These are phyloP conservation scores for Ganoderma resinaceum DNA, from an alignment of 1,284 basidiomycete species.

Conservation along the genomic window DNA sequence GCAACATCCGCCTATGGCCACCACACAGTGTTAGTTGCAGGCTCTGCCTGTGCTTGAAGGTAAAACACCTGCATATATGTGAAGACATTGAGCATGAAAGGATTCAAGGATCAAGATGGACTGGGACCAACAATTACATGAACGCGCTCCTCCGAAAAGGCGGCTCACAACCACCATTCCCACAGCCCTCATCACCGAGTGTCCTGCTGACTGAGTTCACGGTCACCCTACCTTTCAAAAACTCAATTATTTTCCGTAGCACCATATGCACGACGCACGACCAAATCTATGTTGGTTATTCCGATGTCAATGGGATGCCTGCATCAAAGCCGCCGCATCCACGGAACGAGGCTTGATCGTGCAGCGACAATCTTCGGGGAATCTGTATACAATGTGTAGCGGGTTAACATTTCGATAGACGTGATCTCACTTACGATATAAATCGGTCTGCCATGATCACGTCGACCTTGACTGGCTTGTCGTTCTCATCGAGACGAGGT, in stretches of 20 bases:
- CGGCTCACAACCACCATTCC: too few species aligned
- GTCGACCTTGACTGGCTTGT: background rate
- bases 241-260: background rate
- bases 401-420: background rate
- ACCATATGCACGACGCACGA: background rate
- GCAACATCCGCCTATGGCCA: too few species aligned
- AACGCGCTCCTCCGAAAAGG: too few species aligned
- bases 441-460: slow-evolving; percentile 2
- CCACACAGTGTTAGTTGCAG: too few species aligned
- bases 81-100: too few species aligned
- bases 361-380: slow-evolving; percentile 1
- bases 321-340: background rate
- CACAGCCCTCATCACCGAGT: too few species aligned
- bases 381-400: slow-evolving; percentile 30
- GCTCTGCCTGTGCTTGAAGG: too few species aligned
- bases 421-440: slow-evolving; percentile 3
- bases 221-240: too few species aligned
- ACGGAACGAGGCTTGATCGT: background rate
- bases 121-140: too few species aligned
- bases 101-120: too few species aligned
- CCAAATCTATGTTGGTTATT: background rate
- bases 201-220: too few species aligned
- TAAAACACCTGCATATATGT: too few species aligned
- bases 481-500: slow-evolving; percentile 1
- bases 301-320: background rate